Conservation (phyloP, 2,329 filamentous ascomycete species). For the Colletotrichum gigasporum region DNA sequence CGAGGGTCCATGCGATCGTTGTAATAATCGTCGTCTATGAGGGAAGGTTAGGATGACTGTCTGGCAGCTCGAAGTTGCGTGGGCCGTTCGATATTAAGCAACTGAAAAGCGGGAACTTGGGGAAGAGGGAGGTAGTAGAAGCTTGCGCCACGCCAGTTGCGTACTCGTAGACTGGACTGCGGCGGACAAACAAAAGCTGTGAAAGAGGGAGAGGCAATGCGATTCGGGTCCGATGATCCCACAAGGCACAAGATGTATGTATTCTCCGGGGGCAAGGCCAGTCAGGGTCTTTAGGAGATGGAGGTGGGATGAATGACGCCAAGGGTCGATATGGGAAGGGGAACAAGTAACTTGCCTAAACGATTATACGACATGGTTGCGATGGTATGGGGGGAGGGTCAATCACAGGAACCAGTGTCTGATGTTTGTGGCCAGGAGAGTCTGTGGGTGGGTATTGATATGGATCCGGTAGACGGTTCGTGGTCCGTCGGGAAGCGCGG, state of each 20-base stretch:
- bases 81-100: neutral
- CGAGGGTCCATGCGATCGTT: conserved; percentile 66
- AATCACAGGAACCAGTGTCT: conserved; percentile 31
- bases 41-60: conserved; percentile 33
- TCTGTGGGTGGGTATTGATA: conserved; percentile 27
- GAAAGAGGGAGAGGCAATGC: conserved; percentile 12
- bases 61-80: neutral
- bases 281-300: conserved; percentile 19
- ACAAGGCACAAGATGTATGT: neutral
- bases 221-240: conserved; percentile 5
- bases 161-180: conserved; percentile 14
- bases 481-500: conserved; percentile 18
- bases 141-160: conserved; percentile 24
- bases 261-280: conserved; percentile 11
- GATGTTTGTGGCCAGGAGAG: conserved; percentile 31
- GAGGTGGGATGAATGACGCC: conserved; percentile 32
- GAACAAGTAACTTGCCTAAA: conserved; percentile 65
- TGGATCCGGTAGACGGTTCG: conserved; percentile 28
- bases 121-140: neutral
- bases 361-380: conserved; percentile 77
- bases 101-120: conserved; percentile 16
- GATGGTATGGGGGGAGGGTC: conserved; percentile 20
- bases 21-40: conserved; percentile 69
- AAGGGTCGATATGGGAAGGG: conserved; percentile 34
- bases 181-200: neutral